These are phyloP conservation scores for Starmerella bombi DNA, from an alignment of 805 yeast species.

Conservation along the genomic window DNA sequence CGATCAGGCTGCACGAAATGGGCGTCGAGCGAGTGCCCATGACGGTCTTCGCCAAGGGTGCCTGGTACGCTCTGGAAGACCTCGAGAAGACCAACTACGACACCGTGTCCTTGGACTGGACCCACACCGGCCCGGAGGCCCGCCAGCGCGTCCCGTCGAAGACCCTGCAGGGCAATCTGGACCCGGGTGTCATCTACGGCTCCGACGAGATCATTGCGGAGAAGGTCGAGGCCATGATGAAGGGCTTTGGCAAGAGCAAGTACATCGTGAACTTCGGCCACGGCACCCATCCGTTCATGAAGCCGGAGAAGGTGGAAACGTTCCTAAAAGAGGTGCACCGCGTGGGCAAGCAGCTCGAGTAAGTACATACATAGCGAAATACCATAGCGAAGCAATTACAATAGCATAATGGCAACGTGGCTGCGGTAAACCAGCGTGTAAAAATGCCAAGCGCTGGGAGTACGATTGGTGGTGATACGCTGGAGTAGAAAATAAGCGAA, in stretches of 20 bases:
- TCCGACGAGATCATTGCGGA: slow-evolving; percentile 62
- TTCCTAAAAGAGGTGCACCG: slow-evolving; percentile 82
- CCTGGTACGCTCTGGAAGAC: slow-evolving; percentile 90
- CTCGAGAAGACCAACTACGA: slow-evolving; percentile 61
- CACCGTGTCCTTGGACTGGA: slow-evolving; percentile 88
- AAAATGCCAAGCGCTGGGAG: too few relatives aligned
- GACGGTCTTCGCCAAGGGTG: slow-evolving; percentile 87
- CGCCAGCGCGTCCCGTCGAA: slow-evolving; percentile 38
- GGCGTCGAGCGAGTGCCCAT: slow-evolving; percentile 73
- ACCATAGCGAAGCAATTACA: too few relatives aligned
- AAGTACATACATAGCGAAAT: too few relatives aligned
- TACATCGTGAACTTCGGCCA: slow-evolving; percentile 95
- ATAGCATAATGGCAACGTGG: too few relatives aligned
- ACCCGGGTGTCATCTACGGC: slow-evolving; percentile 92
- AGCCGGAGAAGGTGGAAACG: slow-evolving; percentile 74
- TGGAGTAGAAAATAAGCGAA: too few relatives aligned
- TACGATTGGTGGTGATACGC: too few relatives aligned
- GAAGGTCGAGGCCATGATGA: slow-evolving; percentile 78
- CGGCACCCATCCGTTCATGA: slow-evolving; percentile 97
- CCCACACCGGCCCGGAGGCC: slow-evolving; percentile 72
- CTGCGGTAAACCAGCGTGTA: too few relatives aligned
- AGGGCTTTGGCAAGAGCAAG: slow-evolving; percentile 77
- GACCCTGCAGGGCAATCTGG: slow-evolving; percentile 87
- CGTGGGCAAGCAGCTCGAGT: slow-evolving; percentile 34
- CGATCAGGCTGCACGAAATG: slow-evolving; percentile 52